Percentiles rank a stretch among this genome's conserved stretches.
These are phyloP conservation scores for Vitellaria paradoxa DNA, from an alignment of 179 eudicot genomes.

Conservation along the genomic window DNA sequence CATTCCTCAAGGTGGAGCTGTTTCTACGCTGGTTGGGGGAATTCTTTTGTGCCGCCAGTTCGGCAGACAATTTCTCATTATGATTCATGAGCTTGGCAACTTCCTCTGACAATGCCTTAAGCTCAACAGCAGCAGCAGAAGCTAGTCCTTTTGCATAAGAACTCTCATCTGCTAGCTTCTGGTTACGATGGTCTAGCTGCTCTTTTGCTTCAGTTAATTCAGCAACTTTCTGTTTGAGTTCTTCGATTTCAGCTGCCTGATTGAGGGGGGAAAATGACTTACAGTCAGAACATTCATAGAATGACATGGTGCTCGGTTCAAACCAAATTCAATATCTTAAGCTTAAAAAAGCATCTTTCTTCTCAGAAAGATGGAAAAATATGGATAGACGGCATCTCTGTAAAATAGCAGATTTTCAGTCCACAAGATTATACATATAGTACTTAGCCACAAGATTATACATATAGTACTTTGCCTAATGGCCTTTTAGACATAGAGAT, in stretches of 20 bases:
- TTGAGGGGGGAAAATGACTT: constrained; percentile 8
- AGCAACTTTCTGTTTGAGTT: constrained; percentile 54
- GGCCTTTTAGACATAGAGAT: too few species aligned
- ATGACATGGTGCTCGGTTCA: not conserved
- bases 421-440: too few species aligned
- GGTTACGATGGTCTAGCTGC: constrained; percentile 72
- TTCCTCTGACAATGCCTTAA: constrained; percentile 95
- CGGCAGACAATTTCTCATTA: constrained; percentile 71
- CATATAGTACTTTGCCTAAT: not conserved
- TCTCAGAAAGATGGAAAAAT: not conserved
- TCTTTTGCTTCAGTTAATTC: constrained; percentile 62
- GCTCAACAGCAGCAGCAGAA: constrained; percentile 98
- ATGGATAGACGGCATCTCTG: not conserved
- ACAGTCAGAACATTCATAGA: not conserved
- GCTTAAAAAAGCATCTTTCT: not conserved
- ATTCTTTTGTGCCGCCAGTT: constrained; percentile 62
- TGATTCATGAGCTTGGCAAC: constrained; percentile 93
- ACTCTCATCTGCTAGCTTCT: constrained; percentile 92
- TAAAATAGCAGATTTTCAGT: not conserved
- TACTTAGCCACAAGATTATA: too few species aligned
- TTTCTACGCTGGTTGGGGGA: constrained; percentile 53
- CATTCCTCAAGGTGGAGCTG: constrained; percentile 42
- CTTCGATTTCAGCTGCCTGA: constrained; percentile 71
- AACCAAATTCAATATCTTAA: not conserved
- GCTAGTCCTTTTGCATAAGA: constrained; percentile 98